Evolutionary conservation across 2,329 filamentous ascomycete species (phyloP), one percentile per base, ranked within the genome.

Genomic region (Mycosphaerella arachidis): DNA sequence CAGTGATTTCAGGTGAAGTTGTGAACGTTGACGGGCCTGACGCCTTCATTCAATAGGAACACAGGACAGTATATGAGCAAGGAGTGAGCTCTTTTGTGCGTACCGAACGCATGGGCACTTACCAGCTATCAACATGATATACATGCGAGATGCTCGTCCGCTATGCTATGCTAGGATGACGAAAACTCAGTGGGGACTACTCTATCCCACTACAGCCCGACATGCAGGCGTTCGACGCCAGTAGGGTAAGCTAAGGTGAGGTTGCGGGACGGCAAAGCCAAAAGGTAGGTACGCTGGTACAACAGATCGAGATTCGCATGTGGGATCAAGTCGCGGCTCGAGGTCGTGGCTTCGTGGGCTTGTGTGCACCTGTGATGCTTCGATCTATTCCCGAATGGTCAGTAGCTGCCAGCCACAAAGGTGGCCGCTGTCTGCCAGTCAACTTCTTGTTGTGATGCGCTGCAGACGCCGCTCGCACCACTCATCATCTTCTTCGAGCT

Each of bases 81-180:
- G 56, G 52, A 56, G 56, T 45, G 58, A 61, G 61, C 61, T 63
- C 61, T 59, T 61, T 29, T 58, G 59, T 62, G 54, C 46, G 53
- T 55, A 54, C 48, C 53, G 62, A 24, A 33, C 53, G 53, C 48
- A 48, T 53, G 56, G 52, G 55, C 56, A 54, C 58, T 51, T 60
- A 52, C 40, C 61, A 55, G 48, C 56, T 48, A 50, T 55, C 58
- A 55, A 60, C 52, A 40, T 61, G 63, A 62, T 62, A 61, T 59
- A 59, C 55, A 62, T 53, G 57, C 60, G 57, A 45, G 53, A 52
- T 58, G 43, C 51, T 56, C 50, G 58, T 59, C 55, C 51, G 43
- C 59, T 62, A 59, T 62, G 52, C 52, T 61, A 43, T 56, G 59
- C 63, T 56, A 50, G 61, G 62, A 67, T 67, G 66, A 67, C 66